phyloP scores from a whole-genome alignment of 192 early-diverging fungal species.

The Geranomyces michiganensis region DNA sequence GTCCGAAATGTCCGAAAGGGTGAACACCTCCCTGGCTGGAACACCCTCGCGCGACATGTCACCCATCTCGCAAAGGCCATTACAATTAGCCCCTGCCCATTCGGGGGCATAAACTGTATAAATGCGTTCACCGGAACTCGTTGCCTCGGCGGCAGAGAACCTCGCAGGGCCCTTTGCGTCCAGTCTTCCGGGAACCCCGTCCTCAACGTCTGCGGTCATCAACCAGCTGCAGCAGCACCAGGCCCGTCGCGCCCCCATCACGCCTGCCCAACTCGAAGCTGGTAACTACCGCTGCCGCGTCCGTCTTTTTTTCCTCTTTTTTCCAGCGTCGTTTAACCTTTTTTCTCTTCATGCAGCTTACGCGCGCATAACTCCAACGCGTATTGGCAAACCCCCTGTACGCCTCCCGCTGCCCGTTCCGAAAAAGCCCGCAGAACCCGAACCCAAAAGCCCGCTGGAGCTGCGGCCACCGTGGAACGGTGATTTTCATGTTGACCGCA shows the following conservation, averaged over 20 bases:
- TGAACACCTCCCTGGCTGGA: too few relatives aligned
- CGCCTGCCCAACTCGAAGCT: constrained; percentile 17
- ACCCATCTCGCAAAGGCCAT: too few relatives aligned
- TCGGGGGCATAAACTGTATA: too few relatives aligned
- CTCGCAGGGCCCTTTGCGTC: background rate
- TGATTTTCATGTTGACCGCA: constrained; percentile 29
- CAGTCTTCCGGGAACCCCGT: background rate
- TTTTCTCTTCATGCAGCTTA: background rate
- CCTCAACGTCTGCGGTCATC: background rate
- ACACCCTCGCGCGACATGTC: too few relatives aligned
- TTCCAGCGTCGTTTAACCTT: background rate
- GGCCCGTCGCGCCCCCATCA: background rate
- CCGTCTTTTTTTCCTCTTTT: background rate
- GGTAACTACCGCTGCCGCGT: background rate
- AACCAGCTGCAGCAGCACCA: background rate
- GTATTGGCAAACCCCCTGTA: constrained; percentile 20
- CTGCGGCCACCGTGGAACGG: constrained; percentile 18
- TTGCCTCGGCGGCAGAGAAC: constrained; percentile 6
- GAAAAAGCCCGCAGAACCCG: background rate
- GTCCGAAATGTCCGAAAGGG: too few relatives aligned
- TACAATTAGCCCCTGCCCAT: too few relatives aligned
- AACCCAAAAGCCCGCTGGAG: constrained; percentile 9
- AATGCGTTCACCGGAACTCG: background rate
- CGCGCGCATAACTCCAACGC: constrained; percentile 23
- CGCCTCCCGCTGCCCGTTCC: constrained; percentile 4